These are phyloP conservation scores for Aspergillus awamori DNA, from an alignment of 2,329 filamentous ascomycete genomes.

Conservation along the genomic window DNA sequence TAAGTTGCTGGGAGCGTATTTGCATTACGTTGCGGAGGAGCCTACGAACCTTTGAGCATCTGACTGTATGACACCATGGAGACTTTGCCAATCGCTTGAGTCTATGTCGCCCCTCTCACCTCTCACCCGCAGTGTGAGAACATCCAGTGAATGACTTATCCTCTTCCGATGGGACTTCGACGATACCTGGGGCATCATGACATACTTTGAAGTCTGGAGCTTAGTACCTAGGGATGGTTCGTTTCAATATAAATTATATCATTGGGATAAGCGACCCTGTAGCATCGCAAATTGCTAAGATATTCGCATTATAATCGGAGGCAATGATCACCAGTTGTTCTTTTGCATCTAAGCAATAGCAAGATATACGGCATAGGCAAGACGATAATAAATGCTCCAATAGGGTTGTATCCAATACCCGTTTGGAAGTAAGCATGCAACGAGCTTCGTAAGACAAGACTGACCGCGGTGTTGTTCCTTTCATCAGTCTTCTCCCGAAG, in stretches of 20 bases:
- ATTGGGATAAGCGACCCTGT: background rate
- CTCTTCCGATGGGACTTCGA: background rate
- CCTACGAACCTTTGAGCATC: slow-evolving; percentile 49
- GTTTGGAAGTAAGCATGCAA: background rate
- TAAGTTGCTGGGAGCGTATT: slow-evolving; percentile 90
- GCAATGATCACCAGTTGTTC: background rate
- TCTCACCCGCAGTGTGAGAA: background rate
- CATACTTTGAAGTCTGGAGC: background rate
- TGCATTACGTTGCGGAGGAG: slow-evolving; percentile 96
- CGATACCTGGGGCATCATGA: no score
- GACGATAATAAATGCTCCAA: background rate
- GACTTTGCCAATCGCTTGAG: background rate
- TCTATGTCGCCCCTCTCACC: background rate
- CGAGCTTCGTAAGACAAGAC: no score
- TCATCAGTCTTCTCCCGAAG: background rate
- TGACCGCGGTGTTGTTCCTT: no score
- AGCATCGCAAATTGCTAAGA: background rate
- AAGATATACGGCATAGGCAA: background rate
- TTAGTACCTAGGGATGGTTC: no score
- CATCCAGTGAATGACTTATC: background rate
- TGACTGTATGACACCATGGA: background rate
- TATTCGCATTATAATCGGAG: background rate
- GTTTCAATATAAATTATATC: no score
- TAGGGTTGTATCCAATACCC: background rate
- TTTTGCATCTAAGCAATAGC: background rate